These are phyloP conservation scores for Fraxinus xanthoxyloides DNA, from an alignment of 305 asterid genomes.

Conservation along the genomic window DNA sequence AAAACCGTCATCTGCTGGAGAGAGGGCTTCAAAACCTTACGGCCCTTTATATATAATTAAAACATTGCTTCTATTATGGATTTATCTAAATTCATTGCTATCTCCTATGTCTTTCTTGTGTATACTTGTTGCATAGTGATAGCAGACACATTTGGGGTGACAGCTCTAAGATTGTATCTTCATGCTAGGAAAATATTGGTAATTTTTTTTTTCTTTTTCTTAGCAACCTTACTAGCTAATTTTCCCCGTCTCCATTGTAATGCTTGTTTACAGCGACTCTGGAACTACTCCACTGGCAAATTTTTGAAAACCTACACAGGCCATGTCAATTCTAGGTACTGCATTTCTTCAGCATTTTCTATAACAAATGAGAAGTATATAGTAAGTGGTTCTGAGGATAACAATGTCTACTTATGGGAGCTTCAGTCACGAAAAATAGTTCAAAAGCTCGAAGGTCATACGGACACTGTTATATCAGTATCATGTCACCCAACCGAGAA, in stretches of 20 bases:
- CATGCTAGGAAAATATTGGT: neutral
- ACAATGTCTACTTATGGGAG: constrained; percentile 80
- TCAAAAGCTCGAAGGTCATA: constrained; percentile 95
- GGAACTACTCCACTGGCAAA: constrained; percentile 85
- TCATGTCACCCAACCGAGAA: constrained; percentile 74
- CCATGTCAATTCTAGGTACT: constrained; percentile 78
- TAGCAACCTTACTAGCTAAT: neutral
- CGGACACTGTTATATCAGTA: constrained; percentile 73
- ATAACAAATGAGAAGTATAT: constrained; percentile 86
- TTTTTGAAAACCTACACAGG: constrained; percentile 87
- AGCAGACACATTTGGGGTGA: neutral
- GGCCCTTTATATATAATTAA: neutral
- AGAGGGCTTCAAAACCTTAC: neutral
- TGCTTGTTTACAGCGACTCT: constrained; percentile 68
- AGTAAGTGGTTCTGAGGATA: constrained; percentile 94
- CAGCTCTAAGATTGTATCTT: neutral
- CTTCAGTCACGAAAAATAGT: constrained; percentile 84
- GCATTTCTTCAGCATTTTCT: constrained; percentile 80
- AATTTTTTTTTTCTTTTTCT: neutral
- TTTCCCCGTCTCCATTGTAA: constrained; percentile 7
- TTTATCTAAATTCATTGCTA: neutral
- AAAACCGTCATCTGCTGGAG: neutral
- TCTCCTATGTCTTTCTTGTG: neutral
- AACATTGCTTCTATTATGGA: neutral
- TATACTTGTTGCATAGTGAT: neutral